phyloP scores from a whole-genome alignment of 2,329 filamentous ascomycete genomes.

The Blumeriella jaapii region DNA sequence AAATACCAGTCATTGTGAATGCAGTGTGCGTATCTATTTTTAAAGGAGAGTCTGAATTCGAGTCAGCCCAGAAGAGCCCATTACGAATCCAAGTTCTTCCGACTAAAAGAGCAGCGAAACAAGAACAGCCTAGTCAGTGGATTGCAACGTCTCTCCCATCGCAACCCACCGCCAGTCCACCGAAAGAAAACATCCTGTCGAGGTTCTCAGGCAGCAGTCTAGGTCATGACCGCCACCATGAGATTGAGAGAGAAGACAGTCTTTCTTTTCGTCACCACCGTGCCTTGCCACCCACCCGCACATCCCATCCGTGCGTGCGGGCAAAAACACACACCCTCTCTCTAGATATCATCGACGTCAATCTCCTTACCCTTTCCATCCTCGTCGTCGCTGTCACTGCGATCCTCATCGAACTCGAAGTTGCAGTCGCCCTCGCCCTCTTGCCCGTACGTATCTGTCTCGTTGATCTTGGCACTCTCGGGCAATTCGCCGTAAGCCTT shows the following conservation, averaged over 20 bases:
- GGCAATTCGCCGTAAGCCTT: constrained; percentile 97
- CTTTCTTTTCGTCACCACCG: constrained; percentile 28
- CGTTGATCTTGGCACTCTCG: constrained; percentile 99
- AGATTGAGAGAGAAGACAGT: constrained; percentile 57
- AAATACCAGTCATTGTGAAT: constrained; percentile 6
- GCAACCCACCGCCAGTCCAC: constrained; percentile 21
- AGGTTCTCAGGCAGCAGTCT: constrained; percentile 23
- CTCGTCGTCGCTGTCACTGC: constrained; percentile 46
- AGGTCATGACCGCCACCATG: constrained; percentile 20
- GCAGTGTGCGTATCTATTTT: constrained; percentile 13
- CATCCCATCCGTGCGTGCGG: background rate
- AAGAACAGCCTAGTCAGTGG: constrained; percentile 18
- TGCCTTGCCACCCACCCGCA: constrained; percentile 2
- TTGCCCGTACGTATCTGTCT: constrained; percentile 89
- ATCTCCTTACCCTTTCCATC: constrained; percentile 62
- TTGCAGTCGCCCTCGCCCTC: constrained; percentile 91
- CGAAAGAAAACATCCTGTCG: constrained; percentile 27
- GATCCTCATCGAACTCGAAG: constrained; percentile 97
- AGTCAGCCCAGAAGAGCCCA: constrained; percentile 1
- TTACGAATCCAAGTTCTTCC: background rate
- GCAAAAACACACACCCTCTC: background rate
- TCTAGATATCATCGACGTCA: constrained; percentile 90
- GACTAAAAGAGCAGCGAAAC: constrained; percentile 7
- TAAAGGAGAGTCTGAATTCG: constrained; percentile 15
- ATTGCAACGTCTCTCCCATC: constrained; percentile 40